A percentile compares a stretch with the other conserved stretches of the same genome.
These are phyloP conservation scores for Puccinia triticina DNA, from an alignment of 1,284 basidiomycete genomes.

Conservation along the genomic window DNA sequence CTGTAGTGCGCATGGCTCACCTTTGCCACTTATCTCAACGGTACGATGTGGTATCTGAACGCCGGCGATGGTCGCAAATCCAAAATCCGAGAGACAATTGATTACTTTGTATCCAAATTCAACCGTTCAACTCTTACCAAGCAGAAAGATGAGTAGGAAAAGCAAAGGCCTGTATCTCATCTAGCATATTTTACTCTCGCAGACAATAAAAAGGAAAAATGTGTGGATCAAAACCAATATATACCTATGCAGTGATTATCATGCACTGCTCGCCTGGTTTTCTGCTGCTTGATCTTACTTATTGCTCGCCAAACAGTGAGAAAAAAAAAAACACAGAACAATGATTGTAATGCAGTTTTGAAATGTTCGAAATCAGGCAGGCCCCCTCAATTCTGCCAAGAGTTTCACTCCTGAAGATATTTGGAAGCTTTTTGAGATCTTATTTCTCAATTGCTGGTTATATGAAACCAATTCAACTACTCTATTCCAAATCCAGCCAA, in stretches of 20 bases:
- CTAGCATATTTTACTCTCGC: no score
- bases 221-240: not conserved
- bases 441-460: no score
- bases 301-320: not conserved
- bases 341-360: no score
- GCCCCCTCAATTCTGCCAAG: no score
- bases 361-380: no score
- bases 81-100: not conserved
- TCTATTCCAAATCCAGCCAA: no score
- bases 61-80: not conserved
- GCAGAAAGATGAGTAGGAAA: conserved; percentile 1
- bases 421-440: no score
- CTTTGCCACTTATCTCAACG: conserved; percentile 58
- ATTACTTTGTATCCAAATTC: conserved; percentile 9
- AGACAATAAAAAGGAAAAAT: no score
- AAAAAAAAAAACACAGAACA: no score
- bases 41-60: conserved; percentile 56
- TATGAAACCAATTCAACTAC: no score
- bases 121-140: not conserved
- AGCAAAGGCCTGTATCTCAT: not conserved
- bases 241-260: not conserved
- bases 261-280: not conserved
- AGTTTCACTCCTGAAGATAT: no score
- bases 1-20: conserved; percentile 53
- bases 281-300: not conserved